These are phyloP conservation scores for Pseudomassariella vexata DNA, from an alignment of 2,329 filamentous ascomycete genomes.

Conservation along the genomic window DNA sequence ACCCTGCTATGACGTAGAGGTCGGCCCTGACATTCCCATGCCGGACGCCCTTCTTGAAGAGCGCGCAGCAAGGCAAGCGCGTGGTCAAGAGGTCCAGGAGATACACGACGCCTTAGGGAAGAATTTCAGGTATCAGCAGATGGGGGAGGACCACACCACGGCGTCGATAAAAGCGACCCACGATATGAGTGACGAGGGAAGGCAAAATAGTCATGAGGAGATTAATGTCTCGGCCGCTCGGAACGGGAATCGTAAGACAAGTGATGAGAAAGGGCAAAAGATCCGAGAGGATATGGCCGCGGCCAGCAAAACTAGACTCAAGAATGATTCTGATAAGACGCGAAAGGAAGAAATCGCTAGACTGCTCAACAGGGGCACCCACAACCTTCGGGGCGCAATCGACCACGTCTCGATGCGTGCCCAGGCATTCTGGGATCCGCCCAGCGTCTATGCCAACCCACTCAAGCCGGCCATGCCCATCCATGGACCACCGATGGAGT, in stretches of 20 bases:
- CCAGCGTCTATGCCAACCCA: constrained; percentile 23
- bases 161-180: too few species aligned
- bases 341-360: too few species aligned
- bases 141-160: too few species aligned
- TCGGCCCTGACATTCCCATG: background rate
- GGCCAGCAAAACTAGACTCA: too few species aligned
- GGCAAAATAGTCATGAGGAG: too few species aligned
- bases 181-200: too few species aligned
- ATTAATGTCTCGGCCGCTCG: too few species aligned
- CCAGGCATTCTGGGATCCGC: constrained; percentile 20
- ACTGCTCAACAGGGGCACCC: constrained; percentile 4
- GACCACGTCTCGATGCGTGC: constrained; percentile 17
- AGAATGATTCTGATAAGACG: too few species aligned
- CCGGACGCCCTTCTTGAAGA: background rate
- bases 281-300: too few species aligned
- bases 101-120: background rate
- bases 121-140: constrained; percentile 9
- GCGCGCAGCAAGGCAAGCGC: background rate
- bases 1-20: background rate
- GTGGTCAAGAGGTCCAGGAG: background rate
- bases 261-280: too few species aligned
- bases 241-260: too few species aligned
- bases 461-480: constrained; percentile 28
- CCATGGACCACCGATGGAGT: constrained; percentile 28
- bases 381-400: background rate